A percentile compares a stretch with the other conserved stretches of the same genome.
phyloP scores from a whole-genome alignment of 257 asterid genomes.

The Scutellaria galericulata region DNA sequence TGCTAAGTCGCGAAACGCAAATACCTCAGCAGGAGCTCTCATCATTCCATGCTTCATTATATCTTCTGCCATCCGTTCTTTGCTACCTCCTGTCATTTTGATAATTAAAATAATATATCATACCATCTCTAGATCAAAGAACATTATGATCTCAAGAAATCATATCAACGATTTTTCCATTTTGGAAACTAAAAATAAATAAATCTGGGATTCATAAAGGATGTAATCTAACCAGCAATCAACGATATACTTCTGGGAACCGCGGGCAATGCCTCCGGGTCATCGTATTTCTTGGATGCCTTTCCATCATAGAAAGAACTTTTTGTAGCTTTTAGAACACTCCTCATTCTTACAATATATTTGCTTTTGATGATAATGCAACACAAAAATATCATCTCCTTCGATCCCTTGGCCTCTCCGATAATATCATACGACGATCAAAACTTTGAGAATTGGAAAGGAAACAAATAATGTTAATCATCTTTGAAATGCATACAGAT shows the following conservation, averaged over 20 bases:
- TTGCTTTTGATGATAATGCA: conserved; percentile 39
- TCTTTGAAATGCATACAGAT: conserved; percentile 21
- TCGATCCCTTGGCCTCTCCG: conserved; percentile 7
- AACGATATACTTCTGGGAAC: conserved; percentile 66
- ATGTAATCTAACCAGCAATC: conserved; percentile 58
- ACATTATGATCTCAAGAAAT: too few relatives aligned
- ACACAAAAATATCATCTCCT: conserved; percentile 42
- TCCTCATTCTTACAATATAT: conserved; percentile 49
- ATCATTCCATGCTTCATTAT: conserved; percentile 45
- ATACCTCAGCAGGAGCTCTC: conserved; percentile 65
- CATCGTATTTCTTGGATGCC: conserved; percentile 44
- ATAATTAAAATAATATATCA: too few relatives aligned
- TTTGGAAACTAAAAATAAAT: too few relatives aligned
- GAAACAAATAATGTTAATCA: background rate
- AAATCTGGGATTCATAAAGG: background rate
- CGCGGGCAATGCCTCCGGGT: conserved; percentile 46
- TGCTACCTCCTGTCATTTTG: conserved; percentile 51
- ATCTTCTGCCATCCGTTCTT: conserved; percentile 63
- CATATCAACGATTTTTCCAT: too few relatives aligned
- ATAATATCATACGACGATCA: conserved; percentile 20
- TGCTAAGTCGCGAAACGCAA: conserved; percentile 84
- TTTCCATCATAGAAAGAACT: conserved; percentile 55
- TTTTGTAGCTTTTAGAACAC: conserved; percentile 56
- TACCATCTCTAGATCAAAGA: background rate
- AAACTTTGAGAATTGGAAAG: background rate